Evolutionary conservation across 2,329 filamentous ascomycete genomes (phyloP).

Genomic region (Sclerotinia glacialis): DNA sequence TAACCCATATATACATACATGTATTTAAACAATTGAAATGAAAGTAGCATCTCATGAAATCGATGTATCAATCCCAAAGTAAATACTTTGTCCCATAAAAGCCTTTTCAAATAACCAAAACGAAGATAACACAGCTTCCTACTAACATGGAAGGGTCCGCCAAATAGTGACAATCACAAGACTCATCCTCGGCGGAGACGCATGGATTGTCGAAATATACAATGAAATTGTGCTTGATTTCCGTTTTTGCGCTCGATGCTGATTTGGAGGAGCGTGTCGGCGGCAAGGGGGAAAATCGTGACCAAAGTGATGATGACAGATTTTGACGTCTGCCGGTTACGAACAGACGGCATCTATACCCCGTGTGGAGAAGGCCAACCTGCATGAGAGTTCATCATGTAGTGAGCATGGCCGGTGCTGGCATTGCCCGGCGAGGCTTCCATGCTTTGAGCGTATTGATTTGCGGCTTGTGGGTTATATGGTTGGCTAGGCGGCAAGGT

Average conservation of each 20-base stretch:
- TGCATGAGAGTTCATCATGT: constrained; percentile 31
- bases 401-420: constrained; percentile 36
- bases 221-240: not conserved
- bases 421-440: constrained; percentile 31
- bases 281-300: not conserved
- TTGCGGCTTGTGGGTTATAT: constrained; percentile 9
- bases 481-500: not conserved
- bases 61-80: not conserved
- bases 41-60: not conserved
- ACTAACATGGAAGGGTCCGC: not conserved
- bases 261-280: not conserved
- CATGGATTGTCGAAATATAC: constrained; percentile 5
- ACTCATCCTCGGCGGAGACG: too few relatives aligned
- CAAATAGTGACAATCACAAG: not conserved
- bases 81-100: not conserved
- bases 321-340: too few relatives aligned
- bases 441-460: constrained; percentile 6
- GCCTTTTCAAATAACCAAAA: constrained; percentile 15
- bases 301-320: not conserved
- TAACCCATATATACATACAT: constrained; percentile 15
- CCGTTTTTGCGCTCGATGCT: not conserved
- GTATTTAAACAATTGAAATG: constrained; percentile 10
- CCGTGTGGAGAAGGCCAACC: constrained; percentile 36
- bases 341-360: not conserved
- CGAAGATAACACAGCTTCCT: not conserved